Evolutionary conservation across 192 early-diverging fungal species (phyloP).

Genomic region (Borealophlyctis nickersoniae): DNA sequence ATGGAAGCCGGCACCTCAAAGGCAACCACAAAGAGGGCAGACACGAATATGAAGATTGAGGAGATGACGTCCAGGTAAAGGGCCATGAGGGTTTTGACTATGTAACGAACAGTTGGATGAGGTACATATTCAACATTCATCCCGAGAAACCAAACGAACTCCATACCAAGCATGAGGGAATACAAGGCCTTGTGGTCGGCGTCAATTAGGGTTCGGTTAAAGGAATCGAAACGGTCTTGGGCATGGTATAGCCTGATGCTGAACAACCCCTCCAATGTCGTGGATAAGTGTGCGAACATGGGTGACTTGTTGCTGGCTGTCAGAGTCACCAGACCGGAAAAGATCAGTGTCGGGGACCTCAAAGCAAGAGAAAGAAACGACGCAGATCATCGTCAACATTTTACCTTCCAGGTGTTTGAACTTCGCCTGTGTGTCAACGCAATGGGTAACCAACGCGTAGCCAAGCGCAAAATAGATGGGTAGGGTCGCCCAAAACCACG

Average conservation of each 20-base stretch:
- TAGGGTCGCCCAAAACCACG: constrained; percentile 52
- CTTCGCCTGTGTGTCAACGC: constrained; percentile 47
- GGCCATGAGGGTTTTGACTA: constrained; percentile 58
- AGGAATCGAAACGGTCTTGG: constrained; percentile 11
- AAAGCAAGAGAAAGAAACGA: constrained; percentile 11
- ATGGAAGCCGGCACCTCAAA: constrained; percentile 29
- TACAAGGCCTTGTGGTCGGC: constrained; percentile 68
- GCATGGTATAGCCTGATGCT: constrained; percentile 66
- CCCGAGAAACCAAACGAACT: neutral
- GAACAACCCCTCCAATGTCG: constrained; percentile 69
- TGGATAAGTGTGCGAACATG: constrained; percentile 69
- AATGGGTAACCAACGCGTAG: neutral
- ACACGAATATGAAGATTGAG: constrained; percentile 62
- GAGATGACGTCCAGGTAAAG: constrained; percentile 63
- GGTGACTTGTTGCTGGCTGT: constrained; percentile 62
- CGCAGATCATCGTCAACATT: neutral
- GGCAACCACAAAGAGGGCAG: constrained; percentile 46
- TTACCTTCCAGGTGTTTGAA: constrained; percentile 61
- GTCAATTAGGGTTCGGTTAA: constrained; percentile 52
- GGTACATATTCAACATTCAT: too few relatives aligned
- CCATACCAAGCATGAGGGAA: constrained; percentile 60
- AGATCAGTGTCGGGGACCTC: constrained; percentile 1
- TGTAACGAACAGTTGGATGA: too few relatives aligned
- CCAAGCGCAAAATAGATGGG: constrained; percentile 38
- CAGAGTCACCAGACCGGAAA: constrained; percentile 11